Evolutionary conservation across 106 monocot species (phyloP), one percentile per base, ranked within the genome.

Genomic region (Dioscorea dumetorum): DNA sequence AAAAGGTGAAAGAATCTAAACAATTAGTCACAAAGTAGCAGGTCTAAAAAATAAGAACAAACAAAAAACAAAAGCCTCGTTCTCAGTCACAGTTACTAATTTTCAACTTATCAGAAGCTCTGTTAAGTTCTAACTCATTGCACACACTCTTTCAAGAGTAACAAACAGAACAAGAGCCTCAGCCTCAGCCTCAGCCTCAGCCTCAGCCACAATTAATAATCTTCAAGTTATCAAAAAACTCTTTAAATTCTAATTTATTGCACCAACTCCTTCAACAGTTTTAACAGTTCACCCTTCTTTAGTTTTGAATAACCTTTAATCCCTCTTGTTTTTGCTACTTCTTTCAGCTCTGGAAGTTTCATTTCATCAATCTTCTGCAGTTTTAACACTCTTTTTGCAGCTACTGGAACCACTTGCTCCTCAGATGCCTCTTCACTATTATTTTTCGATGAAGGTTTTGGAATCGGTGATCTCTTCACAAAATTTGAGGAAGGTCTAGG

Each of bases 261-360:
- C n/a, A 50, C n/a, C 28, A 67, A 12, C 16, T 70, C 76, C 51
- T 78, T 83, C 76, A 85, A 49, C 48, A 85, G 58, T 51, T 89
- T 72, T 61, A 86, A 16, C 15, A 93, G 66, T 60, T 93, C 78
- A 33, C 72, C 68, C 70, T 88, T 93, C 76, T 80, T 93, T 54
- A 86, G 23, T 64, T 70, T 93, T 19, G 93, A 83, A 67, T 77
- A 83, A 20, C 86, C 81, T 67, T 74, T 88, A 21, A 86, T 59
- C 9, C 86, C 81, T 69, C 71, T 77, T 53, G 50, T 63, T 56
- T 51, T 81, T 56, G 93, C 93, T 57, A 93, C 60, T 53, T 77
- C 83, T 83, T 82, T 93, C 66, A 85, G 74, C 63, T 88, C 76
- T 15, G 73, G 61, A 54, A 93, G 72, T 58, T 80, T 89, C 81